Evolutionary conservation across 2,329 filamentous ascomycete genomes (phyloP).

Genomic region (Cercospora zeae-maydis): DNA sequence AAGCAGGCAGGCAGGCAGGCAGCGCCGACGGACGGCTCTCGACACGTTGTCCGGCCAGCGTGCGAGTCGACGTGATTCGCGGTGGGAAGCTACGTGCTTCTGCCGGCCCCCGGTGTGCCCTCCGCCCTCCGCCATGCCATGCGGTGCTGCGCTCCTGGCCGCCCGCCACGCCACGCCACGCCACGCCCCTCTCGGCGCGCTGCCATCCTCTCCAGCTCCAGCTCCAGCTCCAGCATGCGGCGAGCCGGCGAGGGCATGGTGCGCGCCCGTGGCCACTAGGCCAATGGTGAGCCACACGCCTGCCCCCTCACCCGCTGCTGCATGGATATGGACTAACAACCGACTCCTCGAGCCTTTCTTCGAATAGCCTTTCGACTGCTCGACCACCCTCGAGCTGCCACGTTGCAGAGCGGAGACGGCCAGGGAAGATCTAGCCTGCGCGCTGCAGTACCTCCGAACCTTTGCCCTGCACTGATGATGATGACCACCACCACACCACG

Average conservation of each 20-base stretch:
- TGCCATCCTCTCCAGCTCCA: too few species aligned
- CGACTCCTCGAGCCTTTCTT: conserved; percentile 23
- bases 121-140: neutral
- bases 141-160: conserved; percentile 11
- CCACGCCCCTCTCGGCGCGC: conserved; percentile 3
- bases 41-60: conserved; percentile 7
- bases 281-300: conserved; percentile 24
- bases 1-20: too few species aligned
- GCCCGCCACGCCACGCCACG: neutral
- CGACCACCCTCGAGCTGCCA: conserved; percentile 44
- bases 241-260: conserved; percentile 12
- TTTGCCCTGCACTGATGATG: conserved; percentile 34
- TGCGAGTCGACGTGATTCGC: conserved; percentile 22
- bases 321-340: conserved; percentile 24
- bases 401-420: conserved; percentile 53
- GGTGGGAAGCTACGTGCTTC: conserved; percentile 18
- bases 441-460: conserved; percentile 20
- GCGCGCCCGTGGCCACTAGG: neutral
- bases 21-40: conserved; percentile 7
- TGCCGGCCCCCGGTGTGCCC: conserved; percentile 17
- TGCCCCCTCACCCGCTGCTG: conserved; percentile 15
- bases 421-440: conserved; percentile 37
- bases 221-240: neutral
- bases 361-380: conserved; percentile 29
- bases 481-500: too few species aligned